phyloP scores from a whole-genome alignment of 2,329 filamentous ascomycete species.

The Ceratocystis colombiana region DNA sequence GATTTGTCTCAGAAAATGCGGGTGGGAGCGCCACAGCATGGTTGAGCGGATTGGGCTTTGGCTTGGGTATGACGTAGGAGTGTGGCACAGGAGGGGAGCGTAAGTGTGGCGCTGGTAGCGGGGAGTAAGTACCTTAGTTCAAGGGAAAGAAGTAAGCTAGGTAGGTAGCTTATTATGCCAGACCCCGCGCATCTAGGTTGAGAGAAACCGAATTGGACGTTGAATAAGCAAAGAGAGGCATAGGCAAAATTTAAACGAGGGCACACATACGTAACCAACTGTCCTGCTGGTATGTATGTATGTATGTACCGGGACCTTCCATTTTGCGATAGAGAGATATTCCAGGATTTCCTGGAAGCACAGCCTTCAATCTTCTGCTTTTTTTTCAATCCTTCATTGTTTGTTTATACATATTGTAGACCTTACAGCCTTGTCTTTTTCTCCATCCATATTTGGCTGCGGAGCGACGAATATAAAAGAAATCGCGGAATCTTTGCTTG shows the following conservation, averaged over 20 bases:
- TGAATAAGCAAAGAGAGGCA: background rate
- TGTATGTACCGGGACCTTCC: conserved; percentile 6
- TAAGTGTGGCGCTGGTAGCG: background rate
- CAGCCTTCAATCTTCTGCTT: background rate
- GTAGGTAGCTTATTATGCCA: no score
- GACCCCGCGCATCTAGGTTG: no score
- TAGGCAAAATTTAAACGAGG: background rate
- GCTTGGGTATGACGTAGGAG: background rate
- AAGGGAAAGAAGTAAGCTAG: no score
- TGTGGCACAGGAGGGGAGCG: background rate
- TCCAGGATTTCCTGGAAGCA: background rate
- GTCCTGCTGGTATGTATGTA: background rate
- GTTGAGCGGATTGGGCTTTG: background rate
- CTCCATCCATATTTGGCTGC: background rate
- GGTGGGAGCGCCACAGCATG: conserved; percentile 4
- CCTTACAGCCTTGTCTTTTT: background rate
- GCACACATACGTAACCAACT: background rate
- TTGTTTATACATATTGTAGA: background rate
- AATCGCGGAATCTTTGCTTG: background rate
- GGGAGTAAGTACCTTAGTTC: no score
- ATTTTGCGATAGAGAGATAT: background rate
- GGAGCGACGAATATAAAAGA: background rate
- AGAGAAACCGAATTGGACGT: background rate
- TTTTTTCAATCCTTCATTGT: background rate
- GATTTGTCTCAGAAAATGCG: conserved; percentile 15